Evolutionary conservation across 2,329 filamentous ascomycete genomes (phyloP), one percentile per base, ranked within the genome.

Genomic region (Aspergillus terreus): DNA sequence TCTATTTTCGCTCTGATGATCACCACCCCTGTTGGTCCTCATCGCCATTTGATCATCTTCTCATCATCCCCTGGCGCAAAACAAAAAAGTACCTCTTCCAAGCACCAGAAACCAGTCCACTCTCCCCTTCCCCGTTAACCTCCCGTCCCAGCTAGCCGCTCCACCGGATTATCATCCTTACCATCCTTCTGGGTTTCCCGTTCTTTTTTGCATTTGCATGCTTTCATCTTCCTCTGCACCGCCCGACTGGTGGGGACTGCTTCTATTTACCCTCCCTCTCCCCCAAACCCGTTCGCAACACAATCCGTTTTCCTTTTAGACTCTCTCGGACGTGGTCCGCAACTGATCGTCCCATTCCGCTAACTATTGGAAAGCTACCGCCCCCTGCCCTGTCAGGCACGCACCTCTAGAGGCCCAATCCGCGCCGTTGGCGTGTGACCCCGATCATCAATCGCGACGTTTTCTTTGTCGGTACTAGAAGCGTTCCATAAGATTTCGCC

Each of bases 351-450:
- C 27, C 43, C 47, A 45, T 48, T 40, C 47, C 35, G 44, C 48
- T 48, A 47, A 54, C 41, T 47, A 54, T 54, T 43, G 48, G 15
- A 47, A 50, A 50, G 44, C 53, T 53, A 38, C 50, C 44, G 27
- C 32, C 14, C 43, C 38, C 19, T 42, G 32, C 15, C 45, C 23
- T 44, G 17, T 44, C 46, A 47, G 46, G 35, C 33, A 47, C 46
- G 27, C 14, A 12, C 33, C 33, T 23, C 36, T 41, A 47, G 30
- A 40, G 41, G 32, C 43, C 45, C 15, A 12, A 42, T 15, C 19
- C 47, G 17, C 47, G 30, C 47, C 47, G 25, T 40, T 44, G 23
- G 41, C 21, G 14, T 27, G 47, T 49, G 25, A 21, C 47, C 47
- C 40, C 35, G 41, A 41, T 15, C 14, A 14, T 40, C 11, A 12